Evolutionary conservation across 2,329 filamentous ascomycete genomes (phyloP).

Genomic region (Parastagonospora nodorum): DNA sequence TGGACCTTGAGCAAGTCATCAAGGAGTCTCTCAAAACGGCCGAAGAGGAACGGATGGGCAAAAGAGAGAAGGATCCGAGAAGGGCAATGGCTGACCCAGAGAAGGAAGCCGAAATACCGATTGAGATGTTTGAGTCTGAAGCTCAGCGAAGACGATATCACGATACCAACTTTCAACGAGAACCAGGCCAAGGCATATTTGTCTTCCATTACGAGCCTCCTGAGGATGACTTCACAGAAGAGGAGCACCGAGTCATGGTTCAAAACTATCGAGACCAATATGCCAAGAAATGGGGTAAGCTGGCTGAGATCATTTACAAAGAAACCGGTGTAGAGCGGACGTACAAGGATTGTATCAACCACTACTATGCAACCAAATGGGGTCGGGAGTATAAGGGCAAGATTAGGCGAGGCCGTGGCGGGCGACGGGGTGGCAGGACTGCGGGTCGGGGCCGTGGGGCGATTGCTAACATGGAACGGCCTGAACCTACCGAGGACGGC

Average conservation of each 20-base stretch:
- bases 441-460: conserved; percentile 58
- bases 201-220: conserved; percentile 75
- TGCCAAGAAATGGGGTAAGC: conserved; percentile 82
- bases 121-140: conserved; percentile 68
- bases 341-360: conserved; percentile 81
- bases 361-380: conserved; percentile 83
- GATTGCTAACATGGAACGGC: conserved; percentile 58
- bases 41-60: conserved; percentile 72
- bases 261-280: conserved; percentile 71
- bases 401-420: conserved; percentile 49
- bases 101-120: conserved; percentile 75
- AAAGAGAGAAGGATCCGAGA: conserved; percentile 63
- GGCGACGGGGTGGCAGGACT: conserved; percentile 36
- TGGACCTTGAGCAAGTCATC: conserved; percentile 73
- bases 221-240: conserved; percentile 73
- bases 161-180: conserved; percentile 69
- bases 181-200: conserved; percentile 69
- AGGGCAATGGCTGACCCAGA: conserved; percentile 75
- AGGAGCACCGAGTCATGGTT: conserved; percentile 73
- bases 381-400: conserved; percentile 77
- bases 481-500: conserved; percentile 49
- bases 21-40: conserved; percentile 70
- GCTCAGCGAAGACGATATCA: conserved; percentile 63
- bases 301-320: conserved; percentile 66
- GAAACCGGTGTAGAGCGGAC: conserved; percentile 61